Evolutionary conservation across 2,329 filamentous ascomycete genomes (phyloP).

Genomic region (Pseudophaeomoniella oleicola): DNA sequence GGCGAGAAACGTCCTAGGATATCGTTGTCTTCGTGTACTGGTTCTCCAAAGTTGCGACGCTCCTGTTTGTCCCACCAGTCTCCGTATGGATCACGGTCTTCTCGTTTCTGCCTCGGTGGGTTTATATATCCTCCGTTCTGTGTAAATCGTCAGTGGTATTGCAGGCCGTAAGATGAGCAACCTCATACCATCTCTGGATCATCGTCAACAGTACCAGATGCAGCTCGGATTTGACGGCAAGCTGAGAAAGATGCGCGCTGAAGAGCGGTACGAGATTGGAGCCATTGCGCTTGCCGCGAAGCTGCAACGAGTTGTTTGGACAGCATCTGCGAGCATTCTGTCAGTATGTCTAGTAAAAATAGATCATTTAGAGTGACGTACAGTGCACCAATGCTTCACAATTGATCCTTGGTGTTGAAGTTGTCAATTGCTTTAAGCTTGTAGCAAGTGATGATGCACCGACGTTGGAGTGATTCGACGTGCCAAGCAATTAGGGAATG

Average conservation of each 20-base stretch:
- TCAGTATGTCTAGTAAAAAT: not conserved
- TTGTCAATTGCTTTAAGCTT: too few species aligned
- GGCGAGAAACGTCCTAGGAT: slow-evolving; percentile 78
- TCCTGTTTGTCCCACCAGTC: slow-evolving; percentile 98
- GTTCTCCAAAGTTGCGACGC: slow-evolving; percentile 90
- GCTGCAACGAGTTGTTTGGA: slow-evolving; percentile 27
- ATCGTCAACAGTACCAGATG: slow-evolving; percentile 18
- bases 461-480: too few species aligned
- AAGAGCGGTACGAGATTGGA: slow-evolving; percentile 5
- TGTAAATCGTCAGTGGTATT: slow-evolving; percentile 5
- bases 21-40: slow-evolving; percentile 93
- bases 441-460: too few species aligned
- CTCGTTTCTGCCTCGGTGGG: slow-evolving; percentile 50
- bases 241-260: slow-evolving; percentile 28
- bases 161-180: slow-evolving; percentile 7
- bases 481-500: not conserved
- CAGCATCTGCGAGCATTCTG: slow-evolving; percentile 22
- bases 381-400: not conserved
- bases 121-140: slow-evolving; percentile 34
- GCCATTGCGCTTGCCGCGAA: slow-evolving; percentile 22
- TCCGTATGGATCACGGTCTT: slow-evolving; percentile 81
- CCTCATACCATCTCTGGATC: slow-evolving; percentile 27
- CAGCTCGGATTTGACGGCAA: slow-evolving; percentile 19
- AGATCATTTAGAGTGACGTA: not conserved
- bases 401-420: too few species aligned